Conservation (phyloP, 768 basidiomycete genomes). For the Phaffia australis region DNA sequence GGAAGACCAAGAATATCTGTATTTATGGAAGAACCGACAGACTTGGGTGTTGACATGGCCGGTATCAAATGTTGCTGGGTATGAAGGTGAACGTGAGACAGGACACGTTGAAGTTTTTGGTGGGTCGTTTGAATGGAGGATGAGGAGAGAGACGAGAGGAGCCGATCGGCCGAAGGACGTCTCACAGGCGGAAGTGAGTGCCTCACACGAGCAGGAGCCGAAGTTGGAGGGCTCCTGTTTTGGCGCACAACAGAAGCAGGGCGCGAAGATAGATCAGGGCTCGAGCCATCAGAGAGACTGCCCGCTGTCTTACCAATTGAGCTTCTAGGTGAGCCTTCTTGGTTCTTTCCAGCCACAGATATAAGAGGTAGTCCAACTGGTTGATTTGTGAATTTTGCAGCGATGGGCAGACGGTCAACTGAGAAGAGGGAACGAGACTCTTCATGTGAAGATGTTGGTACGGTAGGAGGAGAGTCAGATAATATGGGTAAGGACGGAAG, state of each 20-base stretch:
- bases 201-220: no score
- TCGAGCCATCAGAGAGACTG: not conserved
- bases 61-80: slow-evolving; percentile 47
- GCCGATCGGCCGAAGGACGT: not conserved
- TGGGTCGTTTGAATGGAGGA: slow-evolving; percentile 48
- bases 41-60: not conserved
- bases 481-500: slow-evolving; percentile 56
- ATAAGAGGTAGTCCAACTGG: not conserved
- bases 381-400: slow-evolving; percentile 9
- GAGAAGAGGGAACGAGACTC: not conserved
- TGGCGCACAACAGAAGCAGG: slow-evolving; percentile 1
- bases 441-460: not conserved
- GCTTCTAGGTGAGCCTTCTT: slow-evolving; percentile 1
- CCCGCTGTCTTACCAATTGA: slow-evolving; percentile 6
- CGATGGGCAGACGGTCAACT: slow-evolving; percentile 12
- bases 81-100: slow-evolving; percentile 28
- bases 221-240: not conserved
- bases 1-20: slow-evolving; percentile 45
- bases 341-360: not conserved
- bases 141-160: slow-evolving; percentile 70
- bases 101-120: slow-evolving; percentile 30
- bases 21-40: not conserved
- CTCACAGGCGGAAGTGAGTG: not conserved
- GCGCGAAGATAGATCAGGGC: slow-evolving; percentile 27
- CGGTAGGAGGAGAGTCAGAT: slow-evolving; percentile 43